Evolutionary conservation across 257 asterid genomes (phyloP), one percentile per base, ranked within the genome.

Genomic region (Agastache rugosa): DNA sequence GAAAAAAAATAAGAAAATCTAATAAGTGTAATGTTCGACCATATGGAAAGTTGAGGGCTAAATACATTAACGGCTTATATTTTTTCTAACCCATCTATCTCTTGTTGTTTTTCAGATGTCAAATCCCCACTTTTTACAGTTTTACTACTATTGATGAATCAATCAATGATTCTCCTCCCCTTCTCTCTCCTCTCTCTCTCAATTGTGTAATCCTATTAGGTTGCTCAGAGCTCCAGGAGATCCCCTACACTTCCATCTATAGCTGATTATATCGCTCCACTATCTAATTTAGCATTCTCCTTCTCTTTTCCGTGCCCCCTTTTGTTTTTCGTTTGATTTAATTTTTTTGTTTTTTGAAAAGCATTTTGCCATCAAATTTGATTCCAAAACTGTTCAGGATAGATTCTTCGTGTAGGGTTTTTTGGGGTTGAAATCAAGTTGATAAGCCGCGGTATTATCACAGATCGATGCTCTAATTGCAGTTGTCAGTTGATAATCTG

Each of bases 401-500:
- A 60, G 82, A 41, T 59, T 74, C 71, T 59, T 63, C 20, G 6
- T 69, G 31, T 74, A 22, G 83, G 79, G 72, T 74, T 79, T 67
- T 42, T 39, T 5, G 53, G 12, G 41, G 65, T 75, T 39, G 73
- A 75, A 63, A 78, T 75, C 66, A 41, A 65, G 75, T 23, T 66
- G 63, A 45, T 48, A 55, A 35, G 74, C 61, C 51, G 64, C 35
- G 53, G 22, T 50, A 50, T 58, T 39, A 34, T 69, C 47, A 14
- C 62, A 68, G 37, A 73, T 73, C 75, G 69, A 69, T 37, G 50
- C 25, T 72, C 37, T 17, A 48, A 71, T 63, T 45, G 51, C 79
- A 74, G 27, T 39, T 70, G 58, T 48, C 34, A 15, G 35, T 63
- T 73, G 50, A 19, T 69, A 54, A 64, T 47, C 31, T 11, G 59